Conservation (phyloP, 345 rosid genomes). For the Durio zibethinus region DNA sequence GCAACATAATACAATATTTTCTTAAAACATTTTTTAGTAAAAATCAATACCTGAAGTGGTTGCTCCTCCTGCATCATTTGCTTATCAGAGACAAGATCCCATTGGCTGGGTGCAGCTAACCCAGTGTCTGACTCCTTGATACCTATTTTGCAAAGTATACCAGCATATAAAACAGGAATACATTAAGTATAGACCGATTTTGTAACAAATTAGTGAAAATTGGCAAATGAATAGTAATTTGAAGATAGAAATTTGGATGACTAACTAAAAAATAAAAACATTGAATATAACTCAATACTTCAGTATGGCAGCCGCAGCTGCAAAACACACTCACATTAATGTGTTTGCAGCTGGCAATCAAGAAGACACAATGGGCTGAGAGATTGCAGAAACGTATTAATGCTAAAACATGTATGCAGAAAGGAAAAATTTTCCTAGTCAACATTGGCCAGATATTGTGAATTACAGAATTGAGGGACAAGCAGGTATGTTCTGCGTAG, state of each 20-base stretch:
- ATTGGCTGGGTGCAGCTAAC: slow-evolving; percentile 93
- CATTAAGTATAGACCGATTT: background rate
- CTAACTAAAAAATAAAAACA: background rate
- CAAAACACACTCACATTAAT: background rate
- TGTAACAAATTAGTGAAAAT: background rate
- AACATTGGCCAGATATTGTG: background rate
- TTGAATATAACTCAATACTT: background rate
- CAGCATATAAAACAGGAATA: background rate
- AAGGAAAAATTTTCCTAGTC: background rate
- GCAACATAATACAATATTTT: background rate
- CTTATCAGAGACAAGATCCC: slow-evolving; percentile 99
- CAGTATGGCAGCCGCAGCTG: background rate
- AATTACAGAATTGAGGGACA: background rate
- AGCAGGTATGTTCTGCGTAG: background rate
- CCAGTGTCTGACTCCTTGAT: slow-evolving; percentile 99
- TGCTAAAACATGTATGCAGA: background rate
- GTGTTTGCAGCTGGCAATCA: background rate
- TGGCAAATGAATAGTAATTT: background rate
- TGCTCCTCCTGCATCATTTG: slow-evolving; percentile 99
- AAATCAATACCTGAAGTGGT: slow-evolving; percentile 61
- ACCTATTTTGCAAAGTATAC: slow-evolving; percentile 34
- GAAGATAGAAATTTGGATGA: background rate
- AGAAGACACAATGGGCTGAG: background rate
- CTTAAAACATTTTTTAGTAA: background rate
- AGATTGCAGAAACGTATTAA: background rate